A percentile compares a stretch with the other conserved stretches of the same genome.
Conservation (phyloP, 768 basidiomycete genomes). For the Boletus pseudopeckii region DNA sequence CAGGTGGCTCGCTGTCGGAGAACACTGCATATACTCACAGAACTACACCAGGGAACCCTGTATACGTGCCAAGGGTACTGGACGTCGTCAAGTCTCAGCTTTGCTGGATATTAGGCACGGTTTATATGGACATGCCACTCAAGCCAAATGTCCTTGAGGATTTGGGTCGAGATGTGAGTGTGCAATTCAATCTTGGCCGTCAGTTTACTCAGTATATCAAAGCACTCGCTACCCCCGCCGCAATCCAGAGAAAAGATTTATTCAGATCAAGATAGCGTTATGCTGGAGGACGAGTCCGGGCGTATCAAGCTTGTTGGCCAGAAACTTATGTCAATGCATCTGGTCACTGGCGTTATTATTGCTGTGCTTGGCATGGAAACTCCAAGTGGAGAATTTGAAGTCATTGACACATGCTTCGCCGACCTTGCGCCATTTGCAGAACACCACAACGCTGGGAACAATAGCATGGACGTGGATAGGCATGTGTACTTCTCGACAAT, state of each 20-base stretch:
- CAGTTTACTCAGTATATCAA: slow-evolving; percentile 8
- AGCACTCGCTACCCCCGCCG: slow-evolving; percentile 90
- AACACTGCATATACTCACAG: slow-evolving; percentile 3
- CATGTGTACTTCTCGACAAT: slow-evolving; percentile 11
- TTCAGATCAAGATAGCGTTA: slow-evolving; percentile 74
- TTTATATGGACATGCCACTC: slow-evolving; percentile 98
- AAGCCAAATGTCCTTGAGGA: slow-evolving; percentile 99
- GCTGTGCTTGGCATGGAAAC: slow-evolving; percentile 92
- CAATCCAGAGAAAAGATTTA: slow-evolving; percentile 71
- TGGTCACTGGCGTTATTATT: slow-evolving; percentile 91
- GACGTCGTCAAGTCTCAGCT: slow-evolving; percentile 82
- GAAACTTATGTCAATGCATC: slow-evolving; percentile 49
- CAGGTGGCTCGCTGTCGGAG: slow-evolving; percentile 14
- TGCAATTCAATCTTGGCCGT: slow-evolving; percentile 1
- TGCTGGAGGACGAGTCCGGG: slow-evolving; percentile 96
- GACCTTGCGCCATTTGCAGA: slow-evolving; percentile 63
- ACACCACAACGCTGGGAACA: slow-evolving; percentile 21
- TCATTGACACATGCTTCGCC: slow-evolving; percentile 82
- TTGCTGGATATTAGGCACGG: slow-evolving; percentile 91
- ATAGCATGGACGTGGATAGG: slow-evolving; percentile 73
- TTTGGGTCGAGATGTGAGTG: slow-evolving; percentile 83
- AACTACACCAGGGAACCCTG: slow-evolving; percentile 53
- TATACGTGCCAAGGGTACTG: slow-evolving; percentile 74
- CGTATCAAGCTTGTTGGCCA: slow-evolving; percentile 86
- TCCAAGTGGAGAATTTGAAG: slow-evolving; percentile 86